Conservation (phyloP, 805 yeast species). For the Maudiozyma pseudohumilis region DNA sequence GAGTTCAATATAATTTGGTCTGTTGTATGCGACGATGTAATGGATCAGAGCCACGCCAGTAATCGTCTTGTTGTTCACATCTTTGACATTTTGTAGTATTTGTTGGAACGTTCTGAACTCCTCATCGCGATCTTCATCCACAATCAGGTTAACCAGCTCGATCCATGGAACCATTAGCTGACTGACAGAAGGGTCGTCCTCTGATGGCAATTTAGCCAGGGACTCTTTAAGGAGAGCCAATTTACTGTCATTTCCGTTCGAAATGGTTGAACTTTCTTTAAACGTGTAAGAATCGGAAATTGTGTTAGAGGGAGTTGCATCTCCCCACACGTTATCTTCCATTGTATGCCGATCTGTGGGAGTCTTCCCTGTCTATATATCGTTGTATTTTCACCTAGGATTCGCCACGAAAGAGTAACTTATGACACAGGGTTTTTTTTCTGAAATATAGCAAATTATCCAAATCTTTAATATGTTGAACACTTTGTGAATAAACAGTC, state of each 20-base stretch:
- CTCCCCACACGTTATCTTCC: constrained; percentile 13
- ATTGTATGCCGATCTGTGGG: too few relatives aligned
- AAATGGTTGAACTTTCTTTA: background rate
- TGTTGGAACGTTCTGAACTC: constrained; percentile 15
- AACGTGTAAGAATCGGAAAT: background rate
- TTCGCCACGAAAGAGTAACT: too few relatives aligned
- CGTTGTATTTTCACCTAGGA: too few relatives aligned
- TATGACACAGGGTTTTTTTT: too few relatives aligned
- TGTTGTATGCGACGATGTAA: constrained; percentile 47
- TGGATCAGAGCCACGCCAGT: constrained; percentile 40
- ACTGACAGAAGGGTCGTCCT: background rate
- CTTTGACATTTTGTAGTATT: constrained; percentile 8
- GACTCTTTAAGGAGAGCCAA: background rate
- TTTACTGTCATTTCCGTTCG: background rate
- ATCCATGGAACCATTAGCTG: constrained; percentile 11
- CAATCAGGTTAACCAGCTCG: constrained; percentile 15
- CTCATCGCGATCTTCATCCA: constrained; percentile 16
- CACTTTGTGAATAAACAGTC: too few relatives aligned
- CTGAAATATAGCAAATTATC: too few relatives aligned
- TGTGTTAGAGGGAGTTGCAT: constrained; percentile 1
- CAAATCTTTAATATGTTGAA: too few relatives aligned
- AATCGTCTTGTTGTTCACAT: constrained; percentile 17
- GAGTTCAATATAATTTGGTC: constrained; percentile 40
- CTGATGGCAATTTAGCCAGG: background rate
- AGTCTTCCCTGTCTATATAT: too few relatives aligned